Evolutionary conservation across 108 stramenopile species (phyloP).

Genomic region (Pseudonitzschia multiseries): DNA sequence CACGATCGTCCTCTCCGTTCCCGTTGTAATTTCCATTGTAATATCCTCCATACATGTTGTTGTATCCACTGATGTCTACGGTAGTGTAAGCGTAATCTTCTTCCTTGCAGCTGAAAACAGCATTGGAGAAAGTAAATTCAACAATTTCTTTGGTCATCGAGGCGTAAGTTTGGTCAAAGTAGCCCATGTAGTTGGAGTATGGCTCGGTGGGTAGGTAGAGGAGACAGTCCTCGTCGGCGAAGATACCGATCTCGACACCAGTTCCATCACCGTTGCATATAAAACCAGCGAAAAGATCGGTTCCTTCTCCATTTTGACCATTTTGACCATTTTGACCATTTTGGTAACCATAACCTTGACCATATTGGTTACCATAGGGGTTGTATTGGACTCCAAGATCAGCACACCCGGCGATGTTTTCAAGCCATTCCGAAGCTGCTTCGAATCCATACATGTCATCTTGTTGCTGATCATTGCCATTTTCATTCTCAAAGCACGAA

Average conservation of each 20-base stretch:
- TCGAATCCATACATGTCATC: conserved; percentile 5
- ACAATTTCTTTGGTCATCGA: conserved; percentile 36
- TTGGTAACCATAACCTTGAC: conserved; percentile 6
- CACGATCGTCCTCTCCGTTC: conserved; percentile 18
- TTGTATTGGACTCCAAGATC: conserved; percentile 46
- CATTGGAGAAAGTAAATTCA: conserved; percentile 36
- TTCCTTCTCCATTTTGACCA: conserved; percentile 13
- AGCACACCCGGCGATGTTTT: background rate
- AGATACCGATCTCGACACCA: conserved; percentile 71
- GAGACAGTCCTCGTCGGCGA: conserved; percentile 64
- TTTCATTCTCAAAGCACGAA: conserved; percentile 9
- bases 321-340: conserved; percentile 19
- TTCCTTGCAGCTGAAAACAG: conserved; percentile 33
- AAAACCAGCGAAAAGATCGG: conserved; percentile 44
- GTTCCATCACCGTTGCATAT: conserved; percentile 67
- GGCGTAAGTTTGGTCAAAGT: conserved; percentile 24
- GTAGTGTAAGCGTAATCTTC: conserved; percentile 30
- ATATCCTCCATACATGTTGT: too few relatives aligned
- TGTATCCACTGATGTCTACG: conserved; percentile 19
- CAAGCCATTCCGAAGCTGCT: conserved; percentile 21
- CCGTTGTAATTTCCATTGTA: conserved; percentile 22
- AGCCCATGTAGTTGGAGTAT: conserved; percentile 24
- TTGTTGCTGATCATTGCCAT: conserved; percentile 17
- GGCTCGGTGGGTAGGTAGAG: conserved; percentile 34
- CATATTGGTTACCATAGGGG: background rate